phyloP scores from a whole-genome alignment of 441 rosid species.

The Francoa sonchifolia region DNA sequence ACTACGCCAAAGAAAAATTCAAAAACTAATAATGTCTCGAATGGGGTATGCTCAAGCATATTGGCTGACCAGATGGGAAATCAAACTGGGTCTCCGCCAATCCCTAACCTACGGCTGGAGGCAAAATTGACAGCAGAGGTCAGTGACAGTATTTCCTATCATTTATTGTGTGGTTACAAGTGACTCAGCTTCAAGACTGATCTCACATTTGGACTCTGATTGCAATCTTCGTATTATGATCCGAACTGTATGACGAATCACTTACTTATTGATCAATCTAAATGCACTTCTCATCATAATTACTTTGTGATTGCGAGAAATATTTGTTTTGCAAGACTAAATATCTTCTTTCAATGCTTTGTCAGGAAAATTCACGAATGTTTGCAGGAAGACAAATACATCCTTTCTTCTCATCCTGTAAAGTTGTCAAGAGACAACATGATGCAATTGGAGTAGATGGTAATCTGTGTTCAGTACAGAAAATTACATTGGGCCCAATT shows the following conservation, averaged over 20 bases:
- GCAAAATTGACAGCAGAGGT: slow-evolving; percentile 73
- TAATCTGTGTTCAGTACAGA: slow-evolving; percentile 14
- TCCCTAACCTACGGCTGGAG: slow-evolving; percentile 71
- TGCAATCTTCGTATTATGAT: background rate
- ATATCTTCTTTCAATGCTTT: slow-evolving; percentile 14
- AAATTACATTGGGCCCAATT: slow-evolving; percentile 50
- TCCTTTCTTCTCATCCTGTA: slow-evolving; percentile 68
- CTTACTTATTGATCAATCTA: background rate
- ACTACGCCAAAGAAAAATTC: slow-evolving; percentile 40
- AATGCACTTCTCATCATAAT: background rate
- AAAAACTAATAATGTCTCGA: slow-evolving; percentile 19
- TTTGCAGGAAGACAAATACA: slow-evolving; percentile 68
- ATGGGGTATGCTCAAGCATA: slow-evolving; percentile 6
- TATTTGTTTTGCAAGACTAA: slow-evolving; percentile 1
- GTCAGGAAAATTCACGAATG: slow-evolving; percentile 61
- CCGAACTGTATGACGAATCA: background rate
- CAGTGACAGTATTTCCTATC: slow-evolving; percentile 4
- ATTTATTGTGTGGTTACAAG: slow-evolving; percentile 2
- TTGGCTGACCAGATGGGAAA: slow-evolving; percentile 14
- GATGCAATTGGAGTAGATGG: slow-evolving; percentile 25
- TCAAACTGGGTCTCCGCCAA: slow-evolving; percentile 18
- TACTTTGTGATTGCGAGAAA: background rate
- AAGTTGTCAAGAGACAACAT: slow-evolving; percentile 33
- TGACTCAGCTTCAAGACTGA: background rate
- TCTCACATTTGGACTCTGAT: background rate